Evolutionary conservation across 202 grass and related monocot species (phyloP), one percentile per base, ranked within the genome.

Genomic region (Schoenoplectus tabernaemontani): DNA sequence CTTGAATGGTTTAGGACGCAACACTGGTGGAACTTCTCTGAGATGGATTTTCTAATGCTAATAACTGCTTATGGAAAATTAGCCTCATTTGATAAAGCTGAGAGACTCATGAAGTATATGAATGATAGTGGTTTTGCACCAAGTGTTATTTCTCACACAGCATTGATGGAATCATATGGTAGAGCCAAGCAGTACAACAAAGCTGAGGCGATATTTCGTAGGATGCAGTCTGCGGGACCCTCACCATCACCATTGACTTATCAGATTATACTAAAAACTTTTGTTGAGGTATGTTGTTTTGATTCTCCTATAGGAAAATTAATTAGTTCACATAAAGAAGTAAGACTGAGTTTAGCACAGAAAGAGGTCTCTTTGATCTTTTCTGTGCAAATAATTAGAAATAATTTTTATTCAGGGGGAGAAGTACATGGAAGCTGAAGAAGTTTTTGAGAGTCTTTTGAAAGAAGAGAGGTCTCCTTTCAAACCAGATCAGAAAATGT

Each of bases 401-500:
- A 64, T 62, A 64, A 9, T 79, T 48, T 79, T 33, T 88, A 16
- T 91, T 59, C 90, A 96, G 93, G 93, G 86, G 37, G 78, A 90
- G 7, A 92, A 89, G 85, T 90, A 86, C 46, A 82, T 79, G 57
- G 92, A 94, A 81, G 84, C 86, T n/a, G 86, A 98, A 84, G 73
- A 81, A 84, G 86, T 90, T 86, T 98, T 98, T 66, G 82, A 98
- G 59, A 86, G 86, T 64, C 86, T 98, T 86, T 83, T 98, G 38
- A 95, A 83, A 41, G 88, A 92, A 79, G 86, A 94, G 80, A 95
- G 88, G 67, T 20, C 76, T 76, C 71, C 77, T 37, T 98, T 94
- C 71, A 98, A 92, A 80, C 91, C 95, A 83, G 95, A 98, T 74
- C 95, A 95, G 88, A 95, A 95, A 78, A 98, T 95, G 89, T 98